Percentiles rank a stretch among this genome's conserved stretches.
Evolutionary conservation across 257 asterid genomes (phyloP).

Genomic region (Lantana camara): DNA sequence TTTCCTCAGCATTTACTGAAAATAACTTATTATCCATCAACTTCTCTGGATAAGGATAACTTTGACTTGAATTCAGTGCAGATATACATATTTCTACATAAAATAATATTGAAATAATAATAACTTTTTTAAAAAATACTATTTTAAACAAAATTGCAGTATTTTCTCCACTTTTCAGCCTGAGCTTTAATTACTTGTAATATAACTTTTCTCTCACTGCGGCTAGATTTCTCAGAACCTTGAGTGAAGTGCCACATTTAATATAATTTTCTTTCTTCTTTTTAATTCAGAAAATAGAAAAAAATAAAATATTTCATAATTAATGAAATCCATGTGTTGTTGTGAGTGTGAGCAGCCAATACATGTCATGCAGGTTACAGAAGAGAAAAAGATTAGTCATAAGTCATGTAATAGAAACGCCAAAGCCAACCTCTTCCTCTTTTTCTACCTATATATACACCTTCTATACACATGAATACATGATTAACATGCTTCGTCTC

Average conservation of each 20-base stretch:
- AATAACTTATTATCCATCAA: background rate
- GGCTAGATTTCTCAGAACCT: constrained; percentile 28
- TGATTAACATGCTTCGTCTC: constrained; percentile 14
- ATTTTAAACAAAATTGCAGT: no score
- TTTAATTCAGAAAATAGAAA: background rate
- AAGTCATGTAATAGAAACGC: constrained; percentile 14
- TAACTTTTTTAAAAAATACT: background rate
- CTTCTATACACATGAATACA: background rate
- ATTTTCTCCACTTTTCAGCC: constrained; percentile 10
- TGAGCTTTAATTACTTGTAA: background rate
- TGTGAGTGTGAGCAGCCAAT: constrained; percentile 36
- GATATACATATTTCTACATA: background rate
- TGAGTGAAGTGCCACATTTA: constrained; percentile 60
- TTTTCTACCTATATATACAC: constrained; percentile 31
- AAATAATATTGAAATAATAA: background rate
- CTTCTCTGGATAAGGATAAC: constrained; percentile 47
- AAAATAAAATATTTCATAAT: no score
- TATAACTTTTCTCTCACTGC: constrained; percentile 5
- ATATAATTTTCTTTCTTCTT: background rate
- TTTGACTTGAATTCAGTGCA: constrained; percentile 49
- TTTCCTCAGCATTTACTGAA: constrained; percentile 16
- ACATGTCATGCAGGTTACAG: constrained; percentile 58
- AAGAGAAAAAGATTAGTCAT: background rate
- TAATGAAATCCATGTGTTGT: constrained; percentile 39
- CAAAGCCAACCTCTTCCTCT: constrained; percentile 40